Evolutionary conservation across 495 filamentous ascomycete species (phyloP), one percentile per base, ranked within the genome.

Genomic region (Penicillium angulare): DNA sequence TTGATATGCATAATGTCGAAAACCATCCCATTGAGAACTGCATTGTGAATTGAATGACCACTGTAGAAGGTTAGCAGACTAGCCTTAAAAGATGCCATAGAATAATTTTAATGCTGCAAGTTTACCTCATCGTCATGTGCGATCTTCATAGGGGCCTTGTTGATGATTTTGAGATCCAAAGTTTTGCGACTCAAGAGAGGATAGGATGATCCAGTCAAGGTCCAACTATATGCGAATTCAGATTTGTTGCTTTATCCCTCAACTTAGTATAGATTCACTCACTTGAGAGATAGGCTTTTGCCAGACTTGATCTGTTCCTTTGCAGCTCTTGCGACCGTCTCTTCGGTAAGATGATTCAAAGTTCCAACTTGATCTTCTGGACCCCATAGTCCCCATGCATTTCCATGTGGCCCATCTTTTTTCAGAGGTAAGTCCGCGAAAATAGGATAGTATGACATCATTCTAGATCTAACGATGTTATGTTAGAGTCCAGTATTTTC

Each of bases 21-120:
- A 69, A 5, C 77, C 77, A 63, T 80, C 77, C 77, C 77, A 79
- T 46, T 80, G 77, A 2, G 61, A 67, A 26, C 63, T 67, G 26
- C 61, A 61, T 62, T 84, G 79, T 21, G 78, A 36, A n/a, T 53
- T 57, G 36, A 57, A 57, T 13, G 31, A 18, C 35, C 33, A 49
- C 46, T 47, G 9, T n/a, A 20, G 1, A 20, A 15, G 3, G 17
- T 35, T 10, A 35, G 9, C n/a, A 20, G 16, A n/a, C 24, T 24
- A n/a, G 18, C 15, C 6, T 22, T n/a, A 24, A 4, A 17, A 10
- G 18, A 21, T 20, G 21, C 7, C 3, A 24, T 12, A 10, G 4
- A 21, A n/a, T n/a, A n/a, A n/a, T n/a, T n/a, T n/a, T n/a, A n/a
- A n/a, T n/a, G n/a, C n/a, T n/a, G 13, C 5, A 10, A 24, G 5